These are phyloP conservation scores for Fusarium sp. DNA, from an alignment of 2,329 filamentous ascomycete genomes.

Conservation along the genomic window DNA sequence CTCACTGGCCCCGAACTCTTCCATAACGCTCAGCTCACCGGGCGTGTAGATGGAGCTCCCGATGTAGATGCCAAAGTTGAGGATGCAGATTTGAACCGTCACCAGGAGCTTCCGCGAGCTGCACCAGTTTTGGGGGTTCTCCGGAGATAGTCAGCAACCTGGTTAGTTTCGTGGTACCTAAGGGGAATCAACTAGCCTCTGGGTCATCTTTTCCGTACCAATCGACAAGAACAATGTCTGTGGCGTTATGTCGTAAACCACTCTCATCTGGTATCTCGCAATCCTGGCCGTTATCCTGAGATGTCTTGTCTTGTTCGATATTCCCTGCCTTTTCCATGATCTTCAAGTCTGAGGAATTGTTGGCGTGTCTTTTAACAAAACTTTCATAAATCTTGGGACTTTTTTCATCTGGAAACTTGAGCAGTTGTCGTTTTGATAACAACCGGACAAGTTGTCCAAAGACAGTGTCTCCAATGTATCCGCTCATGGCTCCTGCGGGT, in stretches of 20 bases:
- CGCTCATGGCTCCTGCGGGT: background rate
- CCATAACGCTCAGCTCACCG: background rate
- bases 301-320: background rate
- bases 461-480: background rate
- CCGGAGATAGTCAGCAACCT: background rate
- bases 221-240: background rate
- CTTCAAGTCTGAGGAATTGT: background rate
- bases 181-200: background rate
- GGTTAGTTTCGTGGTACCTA: background rate
- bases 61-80: constrained; percentile 21
- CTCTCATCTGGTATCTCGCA: background rate
- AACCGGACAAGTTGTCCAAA: background rate
- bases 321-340: background rate
- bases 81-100: constrained; percentile 4
- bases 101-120: constrained; percentile 2
- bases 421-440: background rate
- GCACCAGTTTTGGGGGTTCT: background rate
- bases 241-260: background rate
- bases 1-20: constrained; percentile 3
- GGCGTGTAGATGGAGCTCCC: constrained; percentile 18
- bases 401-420: background rate
- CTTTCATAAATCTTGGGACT: background rate
- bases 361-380: too few species aligned
- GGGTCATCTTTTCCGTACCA: background rate
- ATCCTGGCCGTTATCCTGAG: background rate